These are phyloP conservation scores for Sanguinoderma infundibulare DNA, from an alignment of 1,284 basidiomycete species.

Conservation along the genomic window DNA sequence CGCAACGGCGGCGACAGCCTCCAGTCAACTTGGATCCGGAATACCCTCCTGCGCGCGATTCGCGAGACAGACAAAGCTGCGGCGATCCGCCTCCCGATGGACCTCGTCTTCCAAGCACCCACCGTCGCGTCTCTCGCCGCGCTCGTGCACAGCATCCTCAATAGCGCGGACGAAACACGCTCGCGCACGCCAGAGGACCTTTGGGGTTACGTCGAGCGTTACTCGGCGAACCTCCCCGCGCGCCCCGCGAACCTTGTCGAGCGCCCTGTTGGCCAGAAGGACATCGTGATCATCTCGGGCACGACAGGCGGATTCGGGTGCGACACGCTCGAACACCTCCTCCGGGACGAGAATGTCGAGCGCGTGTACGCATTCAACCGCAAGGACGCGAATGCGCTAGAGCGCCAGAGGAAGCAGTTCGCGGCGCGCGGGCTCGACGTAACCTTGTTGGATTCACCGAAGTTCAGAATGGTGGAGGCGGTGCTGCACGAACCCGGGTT, in stretches of 20 bases:
- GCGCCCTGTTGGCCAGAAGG: slow-evolving; percentile 10
- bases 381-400: slow-evolving; percentile 13
- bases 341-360: slow-evolving; percentile 23
- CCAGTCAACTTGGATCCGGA: slow-evolving; percentile 46
- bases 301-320: slow-evolving; percentile 33
- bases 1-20: slow-evolving; percentile 44
- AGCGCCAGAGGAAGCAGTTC: slow-evolving; percentile 39
- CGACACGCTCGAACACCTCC: slow-evolving; percentile 28
- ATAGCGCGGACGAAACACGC: neutral
- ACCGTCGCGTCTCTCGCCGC: slow-evolving; percentile 36
- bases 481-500: slow-evolving; percentile 34
- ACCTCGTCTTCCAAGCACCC: slow-evolving; percentile 42
- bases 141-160: neutral
- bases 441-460: slow-evolving; percentile 30
- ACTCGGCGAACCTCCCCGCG: slow-evolving; percentile 17
- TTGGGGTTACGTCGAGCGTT: slow-evolving; percentile 21
- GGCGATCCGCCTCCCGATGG: slow-evolving; percentile 30
- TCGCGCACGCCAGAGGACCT: slow-evolving; percentile 17
- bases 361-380: slow-evolving; percentile 33
- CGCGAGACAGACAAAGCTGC: slow-evolving; percentile 30
- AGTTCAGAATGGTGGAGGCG: slow-evolving; percentile 40
- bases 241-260: slow-evolving; percentile 14
- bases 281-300: slow-evolving; percentile 34
- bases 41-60: slow-evolving; percentile 40
- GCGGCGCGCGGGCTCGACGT: slow-evolving; percentile 35